phyloP scores from a whole-genome alignment of 371 early-diverging fungal species.

The Zychaea mexicana region DNA sequence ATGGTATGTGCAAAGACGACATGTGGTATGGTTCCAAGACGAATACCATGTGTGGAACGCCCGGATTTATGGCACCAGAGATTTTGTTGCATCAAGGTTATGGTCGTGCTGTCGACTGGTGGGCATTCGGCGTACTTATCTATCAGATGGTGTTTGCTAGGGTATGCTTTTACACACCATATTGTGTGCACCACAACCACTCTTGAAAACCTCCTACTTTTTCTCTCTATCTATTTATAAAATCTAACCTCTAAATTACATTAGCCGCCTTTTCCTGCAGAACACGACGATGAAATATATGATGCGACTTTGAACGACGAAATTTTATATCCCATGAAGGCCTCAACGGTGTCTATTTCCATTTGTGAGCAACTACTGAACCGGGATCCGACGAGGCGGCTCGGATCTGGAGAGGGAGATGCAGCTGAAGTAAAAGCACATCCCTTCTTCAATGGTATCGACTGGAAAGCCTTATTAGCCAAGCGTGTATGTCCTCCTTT shows the following conservation, averaged over 20 bases:
- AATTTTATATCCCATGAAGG: conserved; percentile 87
- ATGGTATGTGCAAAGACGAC: conserved; percentile 97
- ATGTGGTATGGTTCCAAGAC: conserved; percentile 85
- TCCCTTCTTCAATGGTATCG: conserved; percentile 90
- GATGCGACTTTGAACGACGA: conserved; percentile 93
- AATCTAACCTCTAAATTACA: too few relatives aligned
- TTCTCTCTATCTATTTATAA: too few relatives aligned
- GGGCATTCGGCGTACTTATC: conserved; percentile 98
- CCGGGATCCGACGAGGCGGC: conserved; percentile 85
- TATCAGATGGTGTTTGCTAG: conserved; percentile 95
- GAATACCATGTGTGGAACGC: conserved; percentile 98
- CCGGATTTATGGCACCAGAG: conserved; percentile 99
- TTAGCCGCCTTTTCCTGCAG: conserved; percentile 91
- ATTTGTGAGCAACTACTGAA: conserved; percentile 85
- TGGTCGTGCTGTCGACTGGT: conserved; percentile 97
- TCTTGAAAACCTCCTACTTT: too few relatives aligned
- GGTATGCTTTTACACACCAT: too few relatives aligned
- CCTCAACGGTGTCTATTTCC: conserved; percentile 87
- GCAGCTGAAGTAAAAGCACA: conserved; percentile 92
- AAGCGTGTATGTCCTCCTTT: conserved; percentile 88
- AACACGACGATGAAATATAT: conserved; percentile 95
- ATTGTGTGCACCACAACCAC: too few relatives aligned
- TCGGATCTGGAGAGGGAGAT: conserved; percentile 84
- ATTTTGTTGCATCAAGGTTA: conserved; percentile 92
- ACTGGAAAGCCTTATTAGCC: conserved; percentile 90